phyloP scores from a whole-genome alignment of 176 grass and related monocot species.

The Rhipidocladum racemiflorum region DNA sequence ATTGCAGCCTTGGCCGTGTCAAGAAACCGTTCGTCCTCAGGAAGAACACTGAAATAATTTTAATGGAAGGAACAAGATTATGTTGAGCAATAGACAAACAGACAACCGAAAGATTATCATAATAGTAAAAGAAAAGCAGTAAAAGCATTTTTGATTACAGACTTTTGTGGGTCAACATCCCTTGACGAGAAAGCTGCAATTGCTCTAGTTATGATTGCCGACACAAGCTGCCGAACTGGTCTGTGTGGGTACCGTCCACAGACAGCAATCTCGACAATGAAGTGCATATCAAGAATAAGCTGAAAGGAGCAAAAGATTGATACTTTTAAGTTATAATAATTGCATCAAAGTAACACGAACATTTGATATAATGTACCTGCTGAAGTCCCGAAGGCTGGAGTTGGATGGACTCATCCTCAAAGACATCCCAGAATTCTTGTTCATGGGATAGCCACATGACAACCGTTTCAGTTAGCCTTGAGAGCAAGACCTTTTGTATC shows the following conservation, averaged over 20 bases:
- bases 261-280: constrained; percentile 90
- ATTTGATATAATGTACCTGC: constrained; percentile 49
- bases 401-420: constrained; percentile 56
- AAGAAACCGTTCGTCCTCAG: constrained; percentile 91
- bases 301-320: constrained; percentile 23
- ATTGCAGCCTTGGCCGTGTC: constrained; percentile 84
- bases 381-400: constrained; percentile 75
- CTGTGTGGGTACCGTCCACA: constrained; percentile 87
- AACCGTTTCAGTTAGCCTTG: constrained; percentile 87
- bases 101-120: background rate
- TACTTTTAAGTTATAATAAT: background rate
- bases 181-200: constrained; percentile 78
- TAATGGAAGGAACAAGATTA: background rate
- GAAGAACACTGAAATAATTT: constrained; percentile 58
- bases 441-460: constrained; percentile 93
- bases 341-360: background rate
- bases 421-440: constrained; percentile 92
- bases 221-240: constrained; percentile 84
- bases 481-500: constrained; percentile 85
- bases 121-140: background rate
- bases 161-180: constrained; percentile 89
- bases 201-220: constrained; percentile 71
- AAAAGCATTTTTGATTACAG: constrained; percentile 7
- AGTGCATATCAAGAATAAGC: constrained; percentile 98
- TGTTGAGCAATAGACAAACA: constrained; percentile 22